phyloP scores from a whole-genome alignment of 345 rosid genomes.

The Linum usitatissimum region DNA sequence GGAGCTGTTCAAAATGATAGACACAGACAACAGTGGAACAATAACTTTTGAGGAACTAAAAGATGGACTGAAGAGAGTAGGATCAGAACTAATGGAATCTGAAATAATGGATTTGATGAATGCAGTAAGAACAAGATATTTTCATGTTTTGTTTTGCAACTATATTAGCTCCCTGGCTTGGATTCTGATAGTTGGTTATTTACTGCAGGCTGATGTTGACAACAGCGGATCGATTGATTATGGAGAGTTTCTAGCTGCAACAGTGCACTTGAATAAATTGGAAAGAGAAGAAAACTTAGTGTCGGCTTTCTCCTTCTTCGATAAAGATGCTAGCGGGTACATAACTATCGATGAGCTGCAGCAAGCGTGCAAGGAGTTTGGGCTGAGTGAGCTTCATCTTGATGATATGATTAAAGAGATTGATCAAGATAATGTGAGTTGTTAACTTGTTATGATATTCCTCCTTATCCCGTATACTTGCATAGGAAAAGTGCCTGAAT shows the following conservation, averaged over 20 bases:
- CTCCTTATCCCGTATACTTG: too few species aligned
- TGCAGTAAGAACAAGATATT: conserved; percentile 37
- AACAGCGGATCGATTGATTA: conserved; percentile 70
- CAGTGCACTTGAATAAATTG: conserved; percentile 62
- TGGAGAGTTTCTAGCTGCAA: conserved; percentile 76
- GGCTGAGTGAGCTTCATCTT: conserved; percentile 54
- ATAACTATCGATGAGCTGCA: conserved; percentile 73
- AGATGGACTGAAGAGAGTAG: conserved; percentile 46
- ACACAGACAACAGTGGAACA: conserved; percentile 61
- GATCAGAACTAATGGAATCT: conserved; percentile 74
- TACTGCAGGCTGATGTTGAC: conserved; percentile 64
- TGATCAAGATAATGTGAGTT: conserved; percentile 68
- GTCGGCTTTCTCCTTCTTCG: conserved; percentile 63
- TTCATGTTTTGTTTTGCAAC: neutral
- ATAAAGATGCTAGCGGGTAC: conserved; percentile 72
- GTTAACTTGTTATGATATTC: too few species aligned
- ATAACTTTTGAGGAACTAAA: conserved; percentile 68
- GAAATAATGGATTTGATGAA: conserved; percentile 66
- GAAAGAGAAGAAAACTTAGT: conserved; percentile 73
- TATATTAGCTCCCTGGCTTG: neutral
- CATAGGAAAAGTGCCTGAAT: neutral
- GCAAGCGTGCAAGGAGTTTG: conserved; percentile 68
- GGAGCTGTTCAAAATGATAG: conserved; percentile 75
- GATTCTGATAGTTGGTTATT: neutral
- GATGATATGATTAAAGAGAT: conserved; percentile 75